Percentiles rank a stretch among this genome's conserved stretches.
These are phyloP conservation scores for sorghum (Sorghum bicolor) DNA, from an alignment of 176 grass and related monocot genomes.

Conservation along the genomic window DNA sequence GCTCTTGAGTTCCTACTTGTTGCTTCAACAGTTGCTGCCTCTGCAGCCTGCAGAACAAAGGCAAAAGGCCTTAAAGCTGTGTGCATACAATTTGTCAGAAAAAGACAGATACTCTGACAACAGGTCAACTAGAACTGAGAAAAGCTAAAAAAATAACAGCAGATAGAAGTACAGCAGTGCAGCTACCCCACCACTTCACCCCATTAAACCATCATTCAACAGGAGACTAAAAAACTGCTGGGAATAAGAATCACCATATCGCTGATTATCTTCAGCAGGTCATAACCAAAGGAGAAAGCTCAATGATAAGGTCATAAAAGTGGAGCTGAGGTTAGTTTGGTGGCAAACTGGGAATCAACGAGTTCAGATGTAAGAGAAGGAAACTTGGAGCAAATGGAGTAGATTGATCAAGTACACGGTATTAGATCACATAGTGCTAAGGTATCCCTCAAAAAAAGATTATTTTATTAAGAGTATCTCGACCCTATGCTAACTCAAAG, in stretches of 20 bases:
- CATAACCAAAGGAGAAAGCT: not conserved
- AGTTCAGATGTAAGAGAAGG: not conserved
- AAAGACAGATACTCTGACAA: not conserved
- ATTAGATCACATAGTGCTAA: not conserved
- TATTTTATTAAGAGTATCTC: not conserved
- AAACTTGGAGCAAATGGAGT: not conserved
- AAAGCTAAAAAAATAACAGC: slow-evolving; percentile 20
- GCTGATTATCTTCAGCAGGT: not conserved
- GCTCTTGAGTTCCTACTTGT: slow-evolving; percentile 70
- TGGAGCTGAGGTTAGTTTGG: not conserved
- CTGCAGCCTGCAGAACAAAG: slow-evolving; percentile 64
- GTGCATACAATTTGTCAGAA: not conserved
- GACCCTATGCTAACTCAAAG: not conserved
- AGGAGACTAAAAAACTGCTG: not conserved
- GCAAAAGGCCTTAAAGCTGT: slow-evolving; percentile 20
- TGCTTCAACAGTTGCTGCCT: slow-evolving; percentile 80
- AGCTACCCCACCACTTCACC: not conserved
- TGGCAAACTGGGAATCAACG: not conserved
- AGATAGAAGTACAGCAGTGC: not conserved
- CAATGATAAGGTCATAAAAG: not conserved
- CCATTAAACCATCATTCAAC: not conserved
- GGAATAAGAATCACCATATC: not conserved
- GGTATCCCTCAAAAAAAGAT: not conserved
- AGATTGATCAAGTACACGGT: not conserved
- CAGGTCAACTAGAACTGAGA: not conserved